phyloP scores from a whole-genome alignment of 108 stramenopile species.

The Phaeodactylum tricornutum region DNA sequence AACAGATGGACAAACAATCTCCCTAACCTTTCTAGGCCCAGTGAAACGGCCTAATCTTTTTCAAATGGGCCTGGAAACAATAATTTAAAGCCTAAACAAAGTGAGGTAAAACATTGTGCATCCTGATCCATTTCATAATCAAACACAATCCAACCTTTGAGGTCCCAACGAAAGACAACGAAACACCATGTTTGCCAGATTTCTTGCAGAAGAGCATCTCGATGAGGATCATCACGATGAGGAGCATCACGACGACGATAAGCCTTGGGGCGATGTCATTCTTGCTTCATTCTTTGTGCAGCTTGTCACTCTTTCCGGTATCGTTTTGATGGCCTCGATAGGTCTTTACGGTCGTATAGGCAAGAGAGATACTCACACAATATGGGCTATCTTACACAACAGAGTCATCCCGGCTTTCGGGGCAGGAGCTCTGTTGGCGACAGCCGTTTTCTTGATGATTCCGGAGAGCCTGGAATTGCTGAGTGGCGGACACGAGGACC shows the following conservation, averaged over 20 bases:
- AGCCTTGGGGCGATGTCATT: conserved; percentile 44
- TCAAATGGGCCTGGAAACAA: no score
- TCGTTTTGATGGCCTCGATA: conserved; percentile 12
- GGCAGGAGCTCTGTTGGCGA: conserved; percentile 47
- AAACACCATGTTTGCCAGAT: no score
- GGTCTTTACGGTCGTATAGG: conserved; percentile 8
- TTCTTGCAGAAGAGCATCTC: no score
- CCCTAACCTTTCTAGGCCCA: no score
- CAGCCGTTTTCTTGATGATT: conserved; percentile 47
- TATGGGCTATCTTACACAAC: not conserved
- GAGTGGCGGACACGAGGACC: conserved; percentile 12
- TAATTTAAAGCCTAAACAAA: no score
- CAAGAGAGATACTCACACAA: not conserved
- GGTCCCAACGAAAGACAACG: no score
- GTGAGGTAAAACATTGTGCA: no score
- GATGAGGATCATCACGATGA: no score
- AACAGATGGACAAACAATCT: no score
- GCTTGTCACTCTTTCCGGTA: conserved; percentile 34
- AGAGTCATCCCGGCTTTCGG: not conserved
- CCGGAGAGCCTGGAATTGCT: conserved; percentile 43
- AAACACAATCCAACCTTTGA: no score
- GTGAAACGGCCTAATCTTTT: no score
- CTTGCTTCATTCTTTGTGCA: conserved; percentile 34
- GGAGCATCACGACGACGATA: conserved; percentile 22
- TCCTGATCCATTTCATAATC: no score